Conservation (phyloP, 176 grass and related monocot species). For the Ananas comosus region DNA sequence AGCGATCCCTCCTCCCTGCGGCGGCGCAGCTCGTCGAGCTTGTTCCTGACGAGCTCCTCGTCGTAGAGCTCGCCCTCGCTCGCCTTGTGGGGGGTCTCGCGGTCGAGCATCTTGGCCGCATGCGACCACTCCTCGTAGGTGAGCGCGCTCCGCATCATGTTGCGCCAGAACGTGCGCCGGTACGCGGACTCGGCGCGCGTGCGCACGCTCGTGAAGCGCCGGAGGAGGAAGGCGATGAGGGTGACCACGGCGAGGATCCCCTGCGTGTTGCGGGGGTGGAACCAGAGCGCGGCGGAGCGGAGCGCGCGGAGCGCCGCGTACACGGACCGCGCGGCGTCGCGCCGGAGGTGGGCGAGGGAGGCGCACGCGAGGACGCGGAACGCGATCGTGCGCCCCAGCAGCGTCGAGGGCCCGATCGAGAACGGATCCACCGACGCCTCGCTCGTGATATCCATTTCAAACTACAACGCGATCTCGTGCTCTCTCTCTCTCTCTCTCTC, state of each 20-base stretch:
- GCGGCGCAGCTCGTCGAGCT: conserved; percentile 68
- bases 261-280: conserved; percentile 63
- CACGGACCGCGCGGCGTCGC: conserved; percentile 25
- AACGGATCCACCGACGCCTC: conserved; percentile 58
- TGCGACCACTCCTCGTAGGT: conserved; percentile 98
- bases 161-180: conserved; percentile 94
- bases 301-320: conserved; percentile 24
- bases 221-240: conserved; percentile 58
- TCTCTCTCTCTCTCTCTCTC: too few species aligned
- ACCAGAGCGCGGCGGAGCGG: conserved; percentile 31
- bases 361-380: conserved; percentile 65
- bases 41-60: conserved; percentile 81
- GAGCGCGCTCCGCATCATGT: conserved; percentile 89
- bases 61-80: conserved; percentile 68
- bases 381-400: conserved; percentile 60
- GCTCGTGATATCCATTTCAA: conserved; percentile 27
- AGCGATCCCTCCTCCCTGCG: conserved; percentile 62
- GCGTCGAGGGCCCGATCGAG: conserved; percentile 66
- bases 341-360: conserved; percentile 37
- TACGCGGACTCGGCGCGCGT: conserved; percentile 71
- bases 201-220: conserved; percentile 35
- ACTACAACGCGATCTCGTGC: background rate
- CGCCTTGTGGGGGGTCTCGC: conserved; percentile 40
- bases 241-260: conserved; percentile 73
- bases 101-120: conserved; percentile 81